Conservation (phyloP, 2,329 filamentous ascomycete genomes). For the Diplodia seriata region DNA sequence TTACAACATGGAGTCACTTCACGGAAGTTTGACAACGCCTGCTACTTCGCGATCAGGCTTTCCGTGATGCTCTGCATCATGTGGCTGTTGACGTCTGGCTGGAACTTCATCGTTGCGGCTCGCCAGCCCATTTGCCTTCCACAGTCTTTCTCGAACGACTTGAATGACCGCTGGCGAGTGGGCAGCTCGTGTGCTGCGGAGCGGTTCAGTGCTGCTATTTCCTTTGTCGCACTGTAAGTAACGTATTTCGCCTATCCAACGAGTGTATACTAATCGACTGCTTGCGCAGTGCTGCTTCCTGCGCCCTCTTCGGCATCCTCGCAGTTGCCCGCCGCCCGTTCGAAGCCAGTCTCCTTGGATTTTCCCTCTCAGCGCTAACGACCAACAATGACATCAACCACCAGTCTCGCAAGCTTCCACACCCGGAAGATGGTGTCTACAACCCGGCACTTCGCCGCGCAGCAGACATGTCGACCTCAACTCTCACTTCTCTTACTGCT, state of each 20-base stretch:
- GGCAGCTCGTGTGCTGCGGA: constrained; percentile 44
- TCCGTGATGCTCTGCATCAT: constrained; percentile 43
- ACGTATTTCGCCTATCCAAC: not conserved
- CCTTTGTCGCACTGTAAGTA: constrained; percentile 45
- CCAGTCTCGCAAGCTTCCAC: constrained; percentile 37
- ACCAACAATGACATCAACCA: constrained; percentile 33
- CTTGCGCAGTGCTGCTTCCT: constrained; percentile 41
- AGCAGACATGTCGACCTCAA: not conserved
- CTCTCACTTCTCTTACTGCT: not conserved
- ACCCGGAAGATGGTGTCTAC: constrained; percentile 39
- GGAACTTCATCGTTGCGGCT: constrained; percentile 50
- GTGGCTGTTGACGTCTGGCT: constrained; percentile 49
- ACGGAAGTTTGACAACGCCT: constrained; percentile 41
- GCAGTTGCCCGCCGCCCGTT: constrained; percentile 46
- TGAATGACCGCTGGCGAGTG: constrained; percentile 41
- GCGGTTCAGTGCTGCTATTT: constrained; percentile 43
- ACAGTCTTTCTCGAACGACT: constrained; percentile 30
- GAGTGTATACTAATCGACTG: constrained; percentile 21
- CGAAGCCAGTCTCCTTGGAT: constrained; percentile 45
- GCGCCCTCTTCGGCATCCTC: constrained; percentile 45
- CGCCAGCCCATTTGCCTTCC: constrained; percentile 46
- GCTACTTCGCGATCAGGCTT: constrained; percentile 45
- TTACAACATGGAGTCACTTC: constrained; percentile 41
- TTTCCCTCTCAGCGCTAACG: constrained; percentile 32
- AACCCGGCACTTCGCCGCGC: constrained; percentile 2